Evolutionary conservation across 495 filamentous ascomycete species (phyloP).

Genomic region (Talaromyces ruber): DNA sequence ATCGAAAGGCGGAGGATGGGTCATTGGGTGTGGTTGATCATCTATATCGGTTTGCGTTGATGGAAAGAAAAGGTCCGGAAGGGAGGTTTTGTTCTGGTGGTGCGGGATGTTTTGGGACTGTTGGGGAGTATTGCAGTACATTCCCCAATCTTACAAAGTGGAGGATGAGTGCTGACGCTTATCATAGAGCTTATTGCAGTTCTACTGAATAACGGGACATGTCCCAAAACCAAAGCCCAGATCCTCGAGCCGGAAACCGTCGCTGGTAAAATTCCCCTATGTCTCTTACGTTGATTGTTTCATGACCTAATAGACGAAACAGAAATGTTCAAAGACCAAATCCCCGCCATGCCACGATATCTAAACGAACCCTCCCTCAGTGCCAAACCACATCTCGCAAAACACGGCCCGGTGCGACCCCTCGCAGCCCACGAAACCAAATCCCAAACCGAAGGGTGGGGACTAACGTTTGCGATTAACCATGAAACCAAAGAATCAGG

Average conservation of each 20-base stretch:
- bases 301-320: background rate
- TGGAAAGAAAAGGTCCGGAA: background rate
- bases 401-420: slow-evolving; percentile 37
- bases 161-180: background rate
- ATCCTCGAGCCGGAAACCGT: slow-evolving; percentile 41
- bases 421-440: slow-evolving; percentile 24
- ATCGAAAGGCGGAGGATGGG: slow-evolving; percentile 20
- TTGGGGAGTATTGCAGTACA: slow-evolving; percentile 42
- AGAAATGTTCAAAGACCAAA: slow-evolving; percentile 54
- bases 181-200: slow-evolving; percentile 25
- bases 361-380: slow-evolving; percentile 30
- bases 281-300: background rate
- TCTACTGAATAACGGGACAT: slow-evolving; percentile 35
- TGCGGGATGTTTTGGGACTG: slow-evolving; percentile 40
- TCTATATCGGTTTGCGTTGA: slow-evolving; percentile 4
- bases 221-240: slow-evolving; percentile 30
- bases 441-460: slow-evolving; percentile 51
- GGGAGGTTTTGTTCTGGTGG: slow-evolving; percentile 40
- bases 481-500: slow-evolving; percentile 31
- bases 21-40: slow-evolving; percentile 1
- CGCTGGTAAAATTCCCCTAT: slow-evolving; percentile 9
- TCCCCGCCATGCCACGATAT: slow-evolving; percentile 45
- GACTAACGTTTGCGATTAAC: slow-evolving; percentile 47
- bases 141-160: background rate
- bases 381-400: slow-evolving; percentile 44